Evolutionary conservation across 352 stramenopile genomes (phyloP).

Genomic region (Aphanomyces stellatus): DNA sequence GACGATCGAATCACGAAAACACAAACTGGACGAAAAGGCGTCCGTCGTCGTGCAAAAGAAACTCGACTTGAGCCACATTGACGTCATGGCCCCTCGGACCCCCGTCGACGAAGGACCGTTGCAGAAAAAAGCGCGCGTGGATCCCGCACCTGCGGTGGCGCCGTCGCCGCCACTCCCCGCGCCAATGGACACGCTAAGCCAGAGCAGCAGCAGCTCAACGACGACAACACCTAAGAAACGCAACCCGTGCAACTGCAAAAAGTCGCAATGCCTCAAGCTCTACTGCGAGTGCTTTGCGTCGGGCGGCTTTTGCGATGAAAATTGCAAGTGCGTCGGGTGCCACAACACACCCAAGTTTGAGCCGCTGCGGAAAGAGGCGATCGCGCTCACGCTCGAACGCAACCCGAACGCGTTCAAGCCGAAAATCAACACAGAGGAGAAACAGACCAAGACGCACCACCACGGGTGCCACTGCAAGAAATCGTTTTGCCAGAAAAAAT

Average conservation of each 20-base stretch:
- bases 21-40: not conserved
- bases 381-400: slow-evolving; percentile 83
- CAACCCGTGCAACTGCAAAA: slow-evolving; percentile 94
- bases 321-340: slow-evolving; percentile 90
- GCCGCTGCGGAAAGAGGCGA: slow-evolving; percentile 66
- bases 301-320: slow-evolving; percentile 85
- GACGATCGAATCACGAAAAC: too few species aligned
- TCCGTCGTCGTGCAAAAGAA: not conserved
- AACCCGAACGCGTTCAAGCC: slow-evolving; percentile 95
- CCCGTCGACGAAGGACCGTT: not conserved
- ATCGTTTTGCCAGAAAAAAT: slow-evolving; percentile 96
- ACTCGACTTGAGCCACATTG: not conserved
- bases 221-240: slow-evolving; percentile 32
- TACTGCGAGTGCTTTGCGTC: slow-evolving; percentile 96
- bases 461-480: slow-evolving; percentile 96
- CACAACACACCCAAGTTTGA: slow-evolving; percentile 81
- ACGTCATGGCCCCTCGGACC: not conserved
- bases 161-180: not conserved
- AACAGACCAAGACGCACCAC: slow-evolving; percentile 85
- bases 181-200: not conserved
- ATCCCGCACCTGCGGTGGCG: not conserved
- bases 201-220: not conserved
- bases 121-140: not conserved
- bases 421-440: slow-evolving; percentile 77
- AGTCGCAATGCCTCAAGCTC: slow-evolving; percentile 96